Base-by-base conservation (phyloP, 805 yeast species). In the Pichia manshurica region DNA sequence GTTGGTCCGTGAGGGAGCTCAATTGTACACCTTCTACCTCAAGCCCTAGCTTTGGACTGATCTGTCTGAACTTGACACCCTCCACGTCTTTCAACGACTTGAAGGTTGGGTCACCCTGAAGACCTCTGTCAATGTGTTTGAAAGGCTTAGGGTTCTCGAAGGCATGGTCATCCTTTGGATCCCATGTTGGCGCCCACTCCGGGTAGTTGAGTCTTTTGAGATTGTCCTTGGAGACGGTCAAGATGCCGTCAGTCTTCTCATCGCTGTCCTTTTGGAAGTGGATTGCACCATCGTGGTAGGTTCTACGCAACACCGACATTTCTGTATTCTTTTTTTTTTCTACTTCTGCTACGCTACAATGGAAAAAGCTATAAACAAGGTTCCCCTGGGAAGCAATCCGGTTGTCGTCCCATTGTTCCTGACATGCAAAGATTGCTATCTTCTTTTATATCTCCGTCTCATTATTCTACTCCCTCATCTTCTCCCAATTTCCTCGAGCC, bases 1-100 rank as follows among this genome's bases (percentile, higher is more conserved):
- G 87, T 17, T 66, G 64, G 42, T 70, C 72, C 45, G 70, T 62
- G 51, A 83, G 71, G 36, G 70, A 61, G 17, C 83, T 75, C 45
- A 83, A 67, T 57, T 82, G 87, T 39, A 84, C 59, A 33, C 83
- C 84, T 6, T 64, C 65, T 36, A 85, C 67, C 54, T 80, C 87
- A 17, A 82, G 70, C 21, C 93, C 95, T 42, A 86, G 69, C 57
- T 77, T 82, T 21, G 93, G 91, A 2, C 86, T 77, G 32, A 84
- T 61, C 51, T 74, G 74, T 42, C 61, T 58, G 22, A 62, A 52
- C 23, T 56, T 56, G 21, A 65, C 61, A 29, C 62, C 50, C 42
- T 50, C 50, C 2, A 51, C 56, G 29, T 25, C 29, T 46, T 81
- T 74, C 48, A 84, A 69, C 55, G 71, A 74, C 22, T 73, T 69